Evolutionary conservation across 2,329 filamentous ascomycete genomes (phyloP).

Genomic region (Pseudogymnoascus sp.): DNA sequence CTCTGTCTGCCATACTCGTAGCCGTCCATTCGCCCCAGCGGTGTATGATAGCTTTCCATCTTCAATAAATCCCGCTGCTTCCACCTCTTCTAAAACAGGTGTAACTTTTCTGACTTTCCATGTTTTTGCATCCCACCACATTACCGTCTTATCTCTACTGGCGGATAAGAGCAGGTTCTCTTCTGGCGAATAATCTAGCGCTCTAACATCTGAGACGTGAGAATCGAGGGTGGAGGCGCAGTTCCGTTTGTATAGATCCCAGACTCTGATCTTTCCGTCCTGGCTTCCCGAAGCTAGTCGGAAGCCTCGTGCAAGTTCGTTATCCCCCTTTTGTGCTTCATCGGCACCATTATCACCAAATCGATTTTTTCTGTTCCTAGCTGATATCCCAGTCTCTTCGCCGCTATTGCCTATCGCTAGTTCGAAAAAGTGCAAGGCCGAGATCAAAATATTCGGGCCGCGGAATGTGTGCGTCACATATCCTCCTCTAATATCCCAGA

Average conservation of each 20-base stretch:
- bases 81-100: conserved; percentile 77
- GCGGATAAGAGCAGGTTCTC: conserved; percentile 73
- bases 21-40: conserved; percentile 71
- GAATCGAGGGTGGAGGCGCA: conserved; percentile 74
- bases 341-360: conserved; percentile 39
- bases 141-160: conserved; percentile 87
- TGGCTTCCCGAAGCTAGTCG: conserved; percentile 85
- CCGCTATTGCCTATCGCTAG: conserved; percentile 41
- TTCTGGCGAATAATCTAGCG: conserved; percentile 68
- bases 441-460: conserved; percentile 84
- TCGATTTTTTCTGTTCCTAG: conserved; percentile 39
- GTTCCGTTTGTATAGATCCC: conserved; percentile 80
- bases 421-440: conserved; percentile 87
- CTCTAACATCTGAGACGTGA: conserved; percentile 90
- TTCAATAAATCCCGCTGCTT: conserved; percentile 71
- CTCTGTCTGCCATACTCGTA: conserved; percentile 77
- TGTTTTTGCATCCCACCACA: conserved; percentile 77
- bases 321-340: conserved; percentile 32
- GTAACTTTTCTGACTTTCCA: conserved; percentile 80
- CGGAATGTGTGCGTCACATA: conserved; percentile 94
- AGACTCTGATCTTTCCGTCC: conserved; percentile 85
- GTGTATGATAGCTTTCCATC: conserved; percentile 68
- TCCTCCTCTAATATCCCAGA: conserved; percentile 89
- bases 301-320: conserved; percentile 52
- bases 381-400: conserved; percentile 28